These are phyloP conservation scores for Clonostachys rhizophaga DNA, from an alignment of 2,329 filamentous ascomycete genomes.

Conservation along the genomic window DNA sequence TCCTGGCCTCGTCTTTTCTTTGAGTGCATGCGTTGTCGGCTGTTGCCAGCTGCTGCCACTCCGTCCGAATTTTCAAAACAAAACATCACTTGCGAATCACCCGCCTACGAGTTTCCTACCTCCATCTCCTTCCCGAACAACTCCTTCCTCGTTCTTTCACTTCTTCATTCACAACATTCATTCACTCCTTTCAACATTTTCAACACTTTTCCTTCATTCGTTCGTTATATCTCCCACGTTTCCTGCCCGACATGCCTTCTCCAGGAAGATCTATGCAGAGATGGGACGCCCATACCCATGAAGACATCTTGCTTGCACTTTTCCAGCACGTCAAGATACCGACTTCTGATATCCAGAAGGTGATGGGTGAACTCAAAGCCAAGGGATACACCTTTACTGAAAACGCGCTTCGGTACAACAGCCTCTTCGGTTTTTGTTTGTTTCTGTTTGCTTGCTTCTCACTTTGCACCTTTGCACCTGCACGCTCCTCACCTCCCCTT, in stretches of 20 bases:
- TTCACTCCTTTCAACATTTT: too few relatives aligned
- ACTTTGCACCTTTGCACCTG: background rate
- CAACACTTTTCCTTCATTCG: too few relatives aligned
- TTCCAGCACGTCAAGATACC: constrained; percentile 27
- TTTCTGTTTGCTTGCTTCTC: background rate
- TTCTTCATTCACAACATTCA: too few relatives aligned
- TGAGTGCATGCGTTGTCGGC: background rate
- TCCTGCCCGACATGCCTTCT: too few relatives aligned
- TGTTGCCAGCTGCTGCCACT: too few relatives aligned
- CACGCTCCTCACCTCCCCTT: background rate
- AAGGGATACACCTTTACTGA: constrained; percentile 33
- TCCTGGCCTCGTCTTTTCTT: background rate
- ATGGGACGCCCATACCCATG: constrained; percentile 36
- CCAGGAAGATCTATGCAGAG: constrained; percentile 12
- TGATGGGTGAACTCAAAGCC: constrained; percentile 27
- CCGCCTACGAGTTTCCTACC: too few relatives aligned
- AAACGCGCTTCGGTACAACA: constrained; percentile 31
- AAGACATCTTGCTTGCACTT: constrained; percentile 36
- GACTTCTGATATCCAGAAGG: constrained; percentile 20
- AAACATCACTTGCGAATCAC: too few relatives aligned
- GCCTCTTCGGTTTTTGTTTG: background rate
- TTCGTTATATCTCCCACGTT: too few relatives aligned
- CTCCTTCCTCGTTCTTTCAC: too few relatives aligned
- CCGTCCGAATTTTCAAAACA: too few relatives aligned
- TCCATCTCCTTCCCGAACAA: too few relatives aligned